Percentiles rank a stretch among this genome's conserved stretches.
Conservation (phyloP, 495 filamentous ascomycete genomes). For the Xylaria venustula region DNA sequence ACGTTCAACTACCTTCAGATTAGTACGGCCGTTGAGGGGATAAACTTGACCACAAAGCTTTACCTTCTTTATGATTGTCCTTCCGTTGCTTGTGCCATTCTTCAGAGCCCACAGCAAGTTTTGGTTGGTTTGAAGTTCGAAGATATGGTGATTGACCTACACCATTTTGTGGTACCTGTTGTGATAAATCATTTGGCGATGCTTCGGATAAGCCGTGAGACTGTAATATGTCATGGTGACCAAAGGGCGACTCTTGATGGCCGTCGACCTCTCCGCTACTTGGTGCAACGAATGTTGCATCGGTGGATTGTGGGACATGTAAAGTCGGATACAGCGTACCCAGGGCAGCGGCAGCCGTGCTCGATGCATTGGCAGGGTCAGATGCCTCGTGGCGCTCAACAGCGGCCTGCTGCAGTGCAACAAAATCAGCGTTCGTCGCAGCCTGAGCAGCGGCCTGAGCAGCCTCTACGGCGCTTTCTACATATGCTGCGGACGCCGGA, state of each 20-base stretch:
- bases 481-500: conserved; percentile 38
- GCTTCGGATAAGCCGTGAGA: conserved; percentile 39
- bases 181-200: conserved; percentile 24
- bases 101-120: conserved; percentile 90
- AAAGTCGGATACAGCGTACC: conserved; percentile 63
- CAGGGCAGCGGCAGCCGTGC: conserved; percentile 67
- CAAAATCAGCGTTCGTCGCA: conserved; percentile 45
- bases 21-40: conserved; percentile 7
- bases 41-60: conserved; percentile 19
- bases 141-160: conserved; percentile 31
- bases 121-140: conserved; percentile 37
- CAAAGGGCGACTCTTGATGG: conserved; percentile 27
- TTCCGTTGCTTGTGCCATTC: conserved; percentile 98
- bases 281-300: conserved; percentile 61
- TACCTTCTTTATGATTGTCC: conserved; percentile 99
- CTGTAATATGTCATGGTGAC: conserved; percentile 36
- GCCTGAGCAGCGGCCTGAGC: conserved; percentile 45
- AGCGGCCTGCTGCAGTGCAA: conserved; percentile 45
- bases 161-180: conserved; percentile 24
- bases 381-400: conserved; percentile 45
- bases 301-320: conserved; percentile 68
- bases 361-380: conserved; percentile 53
- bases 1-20: conserved; percentile 70
- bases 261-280: conserved; percentile 32
- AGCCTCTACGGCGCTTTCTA: conserved; percentile 46